Conservation (phyloP, 768 basidiomycete species). For the Agaricus subrufescens region DNA sequence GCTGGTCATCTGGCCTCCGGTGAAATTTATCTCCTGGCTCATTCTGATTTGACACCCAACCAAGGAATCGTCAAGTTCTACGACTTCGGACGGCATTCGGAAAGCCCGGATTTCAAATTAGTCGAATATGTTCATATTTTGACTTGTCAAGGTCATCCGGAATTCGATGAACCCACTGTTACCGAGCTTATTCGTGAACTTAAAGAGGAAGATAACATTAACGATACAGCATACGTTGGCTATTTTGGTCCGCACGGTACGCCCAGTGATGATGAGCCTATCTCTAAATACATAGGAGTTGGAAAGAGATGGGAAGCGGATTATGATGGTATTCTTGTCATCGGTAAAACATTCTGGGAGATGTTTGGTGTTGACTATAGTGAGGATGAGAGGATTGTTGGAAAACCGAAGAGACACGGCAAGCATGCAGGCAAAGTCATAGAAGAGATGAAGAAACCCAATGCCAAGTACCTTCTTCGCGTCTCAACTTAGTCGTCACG, state of each 20-base stretch:
- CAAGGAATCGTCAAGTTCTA: slow-evolving; percentile 70
- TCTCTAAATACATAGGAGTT: background rate
- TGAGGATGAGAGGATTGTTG: no score
- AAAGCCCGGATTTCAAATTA: background rate
- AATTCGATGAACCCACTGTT: background rate
- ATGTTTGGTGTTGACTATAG: slow-evolving; percentile 57
- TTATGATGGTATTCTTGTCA: background rate
- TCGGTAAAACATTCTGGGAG: slow-evolving; percentile 13
- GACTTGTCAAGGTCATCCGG: slow-evolving; percentile 73
- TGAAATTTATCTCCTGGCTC: slow-evolving; percentile 58
- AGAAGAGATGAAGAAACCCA: no score
- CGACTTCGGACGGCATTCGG: background rate
- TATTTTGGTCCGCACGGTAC: background rate
- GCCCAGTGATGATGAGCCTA: background rate
- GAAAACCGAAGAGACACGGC: no score
- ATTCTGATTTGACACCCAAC: slow-evolving; percentile 45
- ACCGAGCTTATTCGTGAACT: background rate
- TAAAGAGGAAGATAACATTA: background rate
- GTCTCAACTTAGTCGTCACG: no score
- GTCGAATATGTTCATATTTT: slow-evolving; percentile 62
- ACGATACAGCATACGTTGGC: background rate
- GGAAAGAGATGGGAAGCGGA: background rate
- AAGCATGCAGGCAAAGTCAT: no score
- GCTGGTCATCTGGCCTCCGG: slow-evolving; percentile 27
- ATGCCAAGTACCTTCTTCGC: no score